A percentile compares a stretch with the other conserved stretches of the same genome.
These are phyloP conservation scores for Panicum miliaceum DNA, from an alignment of 176 grass and related monocot genomes.

Conservation along the genomic window DNA sequence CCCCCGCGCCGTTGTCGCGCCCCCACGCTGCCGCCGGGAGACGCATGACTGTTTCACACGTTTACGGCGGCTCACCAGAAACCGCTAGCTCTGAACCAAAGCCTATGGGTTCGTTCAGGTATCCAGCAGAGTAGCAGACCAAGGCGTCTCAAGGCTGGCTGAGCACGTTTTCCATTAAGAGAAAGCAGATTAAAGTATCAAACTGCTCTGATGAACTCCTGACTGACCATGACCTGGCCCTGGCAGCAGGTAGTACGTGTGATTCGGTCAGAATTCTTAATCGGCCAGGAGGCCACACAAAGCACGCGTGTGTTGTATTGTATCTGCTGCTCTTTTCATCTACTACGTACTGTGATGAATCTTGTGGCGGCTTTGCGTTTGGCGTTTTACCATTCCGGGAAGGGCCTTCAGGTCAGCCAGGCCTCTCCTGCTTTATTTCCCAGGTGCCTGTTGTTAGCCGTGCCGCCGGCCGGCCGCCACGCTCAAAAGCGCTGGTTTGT, in stretches of 20 bases:
- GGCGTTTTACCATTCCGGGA: slow-evolving; percentile 1
- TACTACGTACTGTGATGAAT: background rate
- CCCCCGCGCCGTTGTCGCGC: slow-evolving; percentile 9
- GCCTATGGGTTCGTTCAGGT: too few relatives aligned
- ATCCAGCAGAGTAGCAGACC: background rate
- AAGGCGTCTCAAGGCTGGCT: too few relatives aligned
- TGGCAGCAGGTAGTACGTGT: background rate
- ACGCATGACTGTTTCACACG: slow-evolving; percentile 28
- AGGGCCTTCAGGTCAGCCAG: background rate
- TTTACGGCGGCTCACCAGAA: background rate
- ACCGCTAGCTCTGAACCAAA: background rate
- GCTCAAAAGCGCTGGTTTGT: background rate
- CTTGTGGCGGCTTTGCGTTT: background rate
- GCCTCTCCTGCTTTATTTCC: too few relatives aligned
- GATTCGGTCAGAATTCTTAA: background rate
- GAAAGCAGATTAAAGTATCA: too few relatives aligned
- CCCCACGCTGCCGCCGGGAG: slow-evolving; percentile 38
- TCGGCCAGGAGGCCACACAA: background rate
- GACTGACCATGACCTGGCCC: too few relatives aligned
- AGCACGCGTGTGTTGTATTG: background rate
- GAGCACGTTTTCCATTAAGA: too few relatives aligned
- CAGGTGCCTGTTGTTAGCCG: too few relatives aligned
- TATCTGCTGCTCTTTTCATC: too few relatives aligned
- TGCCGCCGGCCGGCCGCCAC: background rate
- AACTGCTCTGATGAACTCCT: background rate